These are phyloP conservation scores for Kondoa subrosea DNA, from an alignment of 768 basidiomycete species.

Conservation along the genomic window DNA sequence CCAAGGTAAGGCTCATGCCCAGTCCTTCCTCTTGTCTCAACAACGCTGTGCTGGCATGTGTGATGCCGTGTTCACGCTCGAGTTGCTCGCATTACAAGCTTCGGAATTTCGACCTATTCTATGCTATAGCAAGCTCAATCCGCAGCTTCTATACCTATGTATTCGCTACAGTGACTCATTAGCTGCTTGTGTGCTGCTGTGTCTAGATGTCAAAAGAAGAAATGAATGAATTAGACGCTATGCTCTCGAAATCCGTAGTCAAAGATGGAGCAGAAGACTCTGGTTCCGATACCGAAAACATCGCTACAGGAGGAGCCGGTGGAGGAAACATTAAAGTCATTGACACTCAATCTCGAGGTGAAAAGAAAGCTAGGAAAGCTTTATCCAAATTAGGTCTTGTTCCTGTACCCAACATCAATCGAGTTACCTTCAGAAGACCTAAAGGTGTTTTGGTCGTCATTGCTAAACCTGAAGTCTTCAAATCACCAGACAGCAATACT, in stretches of 20 bases:
- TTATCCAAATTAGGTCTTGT: slow-evolving; percentile 80
- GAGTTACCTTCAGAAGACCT: slow-evolving; percentile 83
- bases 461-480: slow-evolving; percentile 88
- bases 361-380: slow-evolving; percentile 35
- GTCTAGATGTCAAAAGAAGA: slow-evolving; percentile 12
- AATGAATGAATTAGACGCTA: slow-evolving; percentile 5
- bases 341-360: slow-evolving; percentile 9
- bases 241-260: background rate
- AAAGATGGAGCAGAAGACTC: background rate
- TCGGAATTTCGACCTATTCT: too few relatives aligned
- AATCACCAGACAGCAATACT: slow-evolving; percentile 84
- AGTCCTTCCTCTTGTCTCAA: too few relatives aligned
- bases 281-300: slow-evolving; percentile 1
- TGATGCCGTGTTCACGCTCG: too few relatives aligned
- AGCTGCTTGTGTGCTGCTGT: too few relatives aligned
- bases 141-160: too few relatives aligned
- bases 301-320: background rate
- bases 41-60: too few relatives aligned
- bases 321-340: background rate
- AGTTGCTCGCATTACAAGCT: too few relatives aligned
- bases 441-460: slow-evolving; percentile 94
- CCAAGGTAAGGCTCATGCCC: too few relatives aligned
- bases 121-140: too few relatives aligned
- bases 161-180: too few relatives aligned
- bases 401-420: slow-evolving; percentile 77